Evolutionary conservation across 257 asterid genomes (phyloP), one percentile per base, ranked within the genome.

Genomic region (Solanum sitiens): DNA sequence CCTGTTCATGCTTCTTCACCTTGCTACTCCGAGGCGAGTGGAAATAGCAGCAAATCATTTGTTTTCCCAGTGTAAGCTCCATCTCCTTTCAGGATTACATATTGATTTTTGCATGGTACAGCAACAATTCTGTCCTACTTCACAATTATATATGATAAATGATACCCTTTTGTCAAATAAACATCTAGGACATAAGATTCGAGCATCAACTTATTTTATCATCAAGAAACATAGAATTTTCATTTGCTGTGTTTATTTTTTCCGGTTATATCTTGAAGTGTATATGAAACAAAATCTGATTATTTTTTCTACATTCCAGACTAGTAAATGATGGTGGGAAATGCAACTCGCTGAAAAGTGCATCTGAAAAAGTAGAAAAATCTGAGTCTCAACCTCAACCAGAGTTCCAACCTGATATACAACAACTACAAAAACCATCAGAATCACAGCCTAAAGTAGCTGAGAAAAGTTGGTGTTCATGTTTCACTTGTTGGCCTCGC

Each of bases 61-160:
- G 92, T 93, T 70, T 93, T 92, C 92, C 97, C 98, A 53, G 86
- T 87, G 98, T 96, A 89, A 92, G 98, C 84, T 83, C 63, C 10
- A 53, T 53, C 86, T 59, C 56, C 15, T 39, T 33, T 61, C 30
- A 50, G 20, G 44, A 20, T 47, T 80, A 30, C 67, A 4, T 30
- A 80, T 47, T 18, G n/a, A 18, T 56, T 56, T 56, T 56, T 53
- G 42, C 8, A 39, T 7, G n/a, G 65, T 56, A 56, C n/a, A 18
- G 7, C n/a, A 56, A 23, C 65, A 56, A 18, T 56, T 56, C 11
- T 18, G 2, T 56, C 65, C 65, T 53, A 2, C 3, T 56, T 56
- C 11, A 11, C 65, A 56, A 56, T 56, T 56, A 56, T 37, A 37
- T 37, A 37, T 56, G 65, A 56, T 56, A 56, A 18, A 18, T 20